Evolutionary conservation across 352 stramenopile genomes (phyloP), one percentile per base, ranked within the genome.

Genomic region (Pelagophyceae sp.): DNA sequence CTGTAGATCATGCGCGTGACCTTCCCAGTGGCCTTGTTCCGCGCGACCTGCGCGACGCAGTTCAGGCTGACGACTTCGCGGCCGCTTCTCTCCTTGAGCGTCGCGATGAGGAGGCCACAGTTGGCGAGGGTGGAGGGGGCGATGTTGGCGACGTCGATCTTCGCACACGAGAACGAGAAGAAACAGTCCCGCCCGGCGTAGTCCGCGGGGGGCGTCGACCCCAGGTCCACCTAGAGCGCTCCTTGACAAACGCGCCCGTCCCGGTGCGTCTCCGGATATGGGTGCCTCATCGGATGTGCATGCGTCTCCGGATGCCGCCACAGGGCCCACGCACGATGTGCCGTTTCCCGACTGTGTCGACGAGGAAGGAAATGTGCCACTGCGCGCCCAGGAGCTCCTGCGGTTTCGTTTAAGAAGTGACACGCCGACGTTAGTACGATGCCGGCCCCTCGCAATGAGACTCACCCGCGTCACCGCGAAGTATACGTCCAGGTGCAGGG

Each of bases 1-100:
- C 88, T 93, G 83, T 93, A 94, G 77, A 94, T 89, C 80, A 93
- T 94, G 40, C 90, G 83, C 78, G 93, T 89, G 0, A 93, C 81
- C 31, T 75, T 80, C 75, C 81, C 88, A n/a, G n/a, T n/a, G 77
- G 84, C 83, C 81, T 93, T 88, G 72, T 2, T 27, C 58, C 92
- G 82, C 11, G 88, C 92, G 50, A 94, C 90, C 81, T 94, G 89
- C 64, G 93, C 86, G 72, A 94, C 90, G 88, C 93, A 92, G 78
- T 93, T 93, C 60, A 94, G 82, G 71, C 92, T 88, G 71, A 92
- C 82, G 77, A 94, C 92, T 33, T 90, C 85, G 27, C 50, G 11
- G 70, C 87, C 88, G 25, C 87, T 81, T 33, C 87, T 80, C 77
- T 89, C 80, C 77, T 89, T 90, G 75, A 94, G 90, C 1, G 88